A percentile compares a stretch with the other conserved stretches of the same genome.
Conservation (phyloP, 495 filamentous ascomycete genomes). For the Hypoxylon rickii region DNA sequence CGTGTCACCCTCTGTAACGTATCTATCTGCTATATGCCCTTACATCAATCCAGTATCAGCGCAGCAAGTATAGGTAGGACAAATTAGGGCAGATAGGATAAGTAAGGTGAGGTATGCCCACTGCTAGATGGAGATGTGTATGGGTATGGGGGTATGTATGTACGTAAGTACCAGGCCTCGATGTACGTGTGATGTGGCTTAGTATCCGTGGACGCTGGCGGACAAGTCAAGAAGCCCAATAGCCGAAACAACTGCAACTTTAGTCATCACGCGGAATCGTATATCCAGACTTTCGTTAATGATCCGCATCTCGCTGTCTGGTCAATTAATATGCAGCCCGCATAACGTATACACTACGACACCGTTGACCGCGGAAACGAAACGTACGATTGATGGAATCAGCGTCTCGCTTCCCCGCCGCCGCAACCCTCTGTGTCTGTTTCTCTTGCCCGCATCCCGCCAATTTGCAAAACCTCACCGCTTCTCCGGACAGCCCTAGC, state of each 20-base stretch:
- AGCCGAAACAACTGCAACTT: too few species aligned
- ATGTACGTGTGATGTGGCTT: neutral
- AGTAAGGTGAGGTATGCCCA: neutral
- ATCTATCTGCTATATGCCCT: neutral
- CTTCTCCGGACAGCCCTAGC: conserved; percentile 14
- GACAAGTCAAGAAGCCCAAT: too few species aligned
- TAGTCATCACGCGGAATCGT: neutral
- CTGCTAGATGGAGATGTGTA: too few species aligned
- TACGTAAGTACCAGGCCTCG: too few species aligned
- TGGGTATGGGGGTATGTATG: too few species aligned
- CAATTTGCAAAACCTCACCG: conserved; percentile 31
- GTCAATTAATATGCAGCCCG: conserved; percentile 27
- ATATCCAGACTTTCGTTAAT: too few species aligned
- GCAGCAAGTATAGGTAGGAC: too few species aligned
- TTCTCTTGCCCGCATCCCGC: conserved; percentile 9
- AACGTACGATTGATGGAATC: conserved; percentile 7
- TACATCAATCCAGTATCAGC: too few species aligned
- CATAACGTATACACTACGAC: conserved; percentile 24
- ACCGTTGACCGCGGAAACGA: too few species aligned
- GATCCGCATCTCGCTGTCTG: neutral
- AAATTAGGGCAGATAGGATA: neutral
- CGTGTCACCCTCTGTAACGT: neutral
- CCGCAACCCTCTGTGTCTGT: neutral
- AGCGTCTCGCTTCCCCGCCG: conserved; percentile 21
- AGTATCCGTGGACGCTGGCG: too few species aligned